phyloP scores from a whole-genome alignment of 139 green algal species.

The Pleodorina starrii region DNA sequence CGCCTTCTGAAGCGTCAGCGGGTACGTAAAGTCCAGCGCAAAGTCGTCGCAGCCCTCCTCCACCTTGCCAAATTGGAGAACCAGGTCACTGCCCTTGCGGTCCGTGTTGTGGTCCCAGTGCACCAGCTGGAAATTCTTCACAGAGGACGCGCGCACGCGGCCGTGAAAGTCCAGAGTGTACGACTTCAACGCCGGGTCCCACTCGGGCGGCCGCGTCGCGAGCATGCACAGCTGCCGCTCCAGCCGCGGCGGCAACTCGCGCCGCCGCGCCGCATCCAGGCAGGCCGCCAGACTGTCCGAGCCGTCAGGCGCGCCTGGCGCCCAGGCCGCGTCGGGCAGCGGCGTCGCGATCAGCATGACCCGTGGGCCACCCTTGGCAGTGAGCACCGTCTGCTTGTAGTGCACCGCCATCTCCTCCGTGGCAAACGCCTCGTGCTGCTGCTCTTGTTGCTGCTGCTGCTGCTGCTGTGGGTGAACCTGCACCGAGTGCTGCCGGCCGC shows the following conservation, averaged over 20 bases:
- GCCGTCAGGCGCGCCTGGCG: slow-evolving; percentile 23
- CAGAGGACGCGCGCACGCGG: slow-evolving; percentile 86
- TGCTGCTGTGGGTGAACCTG: too few relatives aligned
- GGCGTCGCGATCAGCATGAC: slow-evolving; percentile 53
- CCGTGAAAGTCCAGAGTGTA: slow-evolving; percentile 98
- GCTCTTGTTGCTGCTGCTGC: too few relatives aligned
- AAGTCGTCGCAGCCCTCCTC: slow-evolving; percentile 78
- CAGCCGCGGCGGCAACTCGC: slow-evolving; percentile 54
- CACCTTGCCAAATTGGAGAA: slow-evolving; percentile 88
- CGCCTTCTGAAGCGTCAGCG: slow-evolving; percentile 82
- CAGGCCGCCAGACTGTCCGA: slow-evolving; percentile 52
- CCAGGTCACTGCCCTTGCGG: slow-evolving; percentile 67
- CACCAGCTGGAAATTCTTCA: slow-evolving; percentile 99
- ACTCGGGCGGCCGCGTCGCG: slow-evolving; percentile 62
- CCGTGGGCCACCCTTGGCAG: slow-evolving; percentile 49
- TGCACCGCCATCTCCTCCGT: slow-evolving; percentile 59
- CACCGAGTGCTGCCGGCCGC: too few relatives aligned
- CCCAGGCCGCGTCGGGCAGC: slow-evolving; percentile 40
- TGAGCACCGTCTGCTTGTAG: slow-evolving; percentile 63
- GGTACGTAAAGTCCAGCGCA: slow-evolving; percentile 93
- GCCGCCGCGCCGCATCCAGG: slow-evolving; percentile 54
- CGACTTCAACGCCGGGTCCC: slow-evolving; percentile 66
- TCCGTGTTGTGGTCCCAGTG: slow-evolving; percentile 77
- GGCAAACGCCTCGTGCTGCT: slow-evolving; percentile 47
- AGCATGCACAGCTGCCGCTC: slow-evolving; percentile 67